Evolutionary conservation across 306 rosid genomes (phyloP).

Genomic region (Trifolium dubium): DNA sequence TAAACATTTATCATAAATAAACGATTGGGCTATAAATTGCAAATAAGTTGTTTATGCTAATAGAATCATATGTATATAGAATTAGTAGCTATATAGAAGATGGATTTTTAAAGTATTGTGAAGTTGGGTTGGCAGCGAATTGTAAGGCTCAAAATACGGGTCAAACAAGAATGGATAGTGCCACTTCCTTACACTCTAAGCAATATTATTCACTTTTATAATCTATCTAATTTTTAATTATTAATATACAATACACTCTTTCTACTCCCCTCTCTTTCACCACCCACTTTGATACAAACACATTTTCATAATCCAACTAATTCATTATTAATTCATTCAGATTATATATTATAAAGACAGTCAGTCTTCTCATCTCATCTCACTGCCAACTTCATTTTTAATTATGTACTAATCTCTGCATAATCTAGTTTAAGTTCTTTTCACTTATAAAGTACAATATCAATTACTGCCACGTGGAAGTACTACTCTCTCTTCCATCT

Average conservation of each 20-base stretch:
- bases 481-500: not conserved
- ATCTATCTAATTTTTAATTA: slow-evolving; percentile 15
- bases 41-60: too few relatives aligned
- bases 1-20: too few relatives aligned
- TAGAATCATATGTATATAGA: slow-evolving; percentile 4
- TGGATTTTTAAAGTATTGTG: slow-evolving; percentile 33
- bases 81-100: not conserved
- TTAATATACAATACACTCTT: slow-evolving; percentile 26
- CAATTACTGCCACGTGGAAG: slow-evolving; percentile 44
- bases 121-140: slow-evolving; percentile 67
- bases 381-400: not conserved
- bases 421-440: slow-evolving; percentile 41
- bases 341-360: not conserved
- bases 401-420: slow-evolving; percentile 29
- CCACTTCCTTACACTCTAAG: slow-evolving; percentile 77
- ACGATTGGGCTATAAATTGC: too few relatives aligned
- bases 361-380: slow-evolving; percentile 3
- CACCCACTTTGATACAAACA: slow-evolving; percentile 84
- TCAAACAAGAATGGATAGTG: slow-evolving; percentile 83
- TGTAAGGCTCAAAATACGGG: slow-evolving; percentile 80
- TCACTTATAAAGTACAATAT: slow-evolving; percentile 32
- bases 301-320: slow-evolving; percentile 40
- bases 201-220: slow-evolving; percentile 40
- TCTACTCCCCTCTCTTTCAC: slow-evolving; percentile 58
- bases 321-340: not conserved